phyloP scores from a whole-genome alignment of 2,329 filamentous ascomycete genomes.

The Exophiala phaeomuriformis region DNA sequence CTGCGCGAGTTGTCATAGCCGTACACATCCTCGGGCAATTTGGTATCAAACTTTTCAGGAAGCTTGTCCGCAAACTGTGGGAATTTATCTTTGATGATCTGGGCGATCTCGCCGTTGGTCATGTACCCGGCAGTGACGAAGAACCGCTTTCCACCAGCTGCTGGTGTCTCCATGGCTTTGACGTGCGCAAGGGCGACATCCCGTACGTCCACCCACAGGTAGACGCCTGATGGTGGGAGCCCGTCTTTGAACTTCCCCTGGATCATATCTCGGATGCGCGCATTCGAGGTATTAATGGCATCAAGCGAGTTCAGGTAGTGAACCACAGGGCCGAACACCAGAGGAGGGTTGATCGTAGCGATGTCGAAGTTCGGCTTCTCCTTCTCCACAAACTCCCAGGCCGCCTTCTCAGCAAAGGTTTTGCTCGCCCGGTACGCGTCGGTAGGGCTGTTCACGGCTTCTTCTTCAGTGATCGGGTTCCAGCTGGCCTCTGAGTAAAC shows the following conservation, averaged over 20 bases:
- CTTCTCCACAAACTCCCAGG: slow-evolving; percentile 56
- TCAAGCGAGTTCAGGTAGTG: slow-evolving; percentile 57
- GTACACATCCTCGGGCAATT: slow-evolving; percentile 45
- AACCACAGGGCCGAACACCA: slow-evolving; percentile 57
- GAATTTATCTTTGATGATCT: slow-evolving; percentile 38
- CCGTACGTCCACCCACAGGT: slow-evolving; percentile 51
- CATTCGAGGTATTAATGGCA: slow-evolving; percentile 66
- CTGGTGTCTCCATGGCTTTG: slow-evolving; percentile 40
- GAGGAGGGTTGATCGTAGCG: slow-evolving; percentile 55
- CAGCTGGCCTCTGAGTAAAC: slow-evolving; percentile 36
- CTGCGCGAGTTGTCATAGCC: slow-evolving; percentile 37
- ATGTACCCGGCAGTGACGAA: slow-evolving; percentile 39
- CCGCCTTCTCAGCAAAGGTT: slow-evolving; percentile 58
- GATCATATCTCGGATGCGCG: slow-evolving; percentile 50
- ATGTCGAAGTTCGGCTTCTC: slow-evolving; percentile 54
- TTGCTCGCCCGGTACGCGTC: slow-evolving; percentile 48
- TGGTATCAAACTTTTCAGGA: slow-evolving; percentile 48
- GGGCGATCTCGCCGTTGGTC: slow-evolving; percentile 38
- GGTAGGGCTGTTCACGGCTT: slow-evolving; percentile 32
- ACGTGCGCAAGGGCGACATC: slow-evolving; percentile 45
- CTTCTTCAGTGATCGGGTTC: slow-evolving; percentile 41
- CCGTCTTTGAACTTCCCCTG: slow-evolving; percentile 21
- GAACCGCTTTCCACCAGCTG: slow-evolving; percentile 42
- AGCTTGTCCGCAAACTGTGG: slow-evolving; percentile 38
- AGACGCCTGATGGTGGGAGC: slow-evolving; percentile 44